These are phyloP conservation scores for Ambrosiella xylebori DNA, from an alignment of 2,329 filamentous ascomycete genomes.

Conservation along the genomic window DNA sequence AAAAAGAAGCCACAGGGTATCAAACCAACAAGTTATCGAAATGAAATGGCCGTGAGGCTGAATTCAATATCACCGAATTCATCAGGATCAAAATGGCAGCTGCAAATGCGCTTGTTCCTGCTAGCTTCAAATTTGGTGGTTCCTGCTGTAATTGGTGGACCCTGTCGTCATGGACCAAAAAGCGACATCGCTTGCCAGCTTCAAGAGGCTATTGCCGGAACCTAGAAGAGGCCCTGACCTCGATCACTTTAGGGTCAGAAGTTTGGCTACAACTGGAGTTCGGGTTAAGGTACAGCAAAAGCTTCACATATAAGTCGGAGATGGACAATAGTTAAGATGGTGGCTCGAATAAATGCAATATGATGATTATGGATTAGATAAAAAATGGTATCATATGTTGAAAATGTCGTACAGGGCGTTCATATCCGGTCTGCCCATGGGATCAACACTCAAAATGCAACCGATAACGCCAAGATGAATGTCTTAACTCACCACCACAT, in stretches of 20 bases:
- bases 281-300: not conserved
- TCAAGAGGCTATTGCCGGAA: slow-evolving; percentile 8
- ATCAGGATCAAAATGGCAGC: not conserved
- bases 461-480: not conserved
- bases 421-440: too few species aligned
- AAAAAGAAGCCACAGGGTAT: not conserved
- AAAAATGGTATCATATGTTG: slow-evolving; percentile 1
- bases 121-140: not conserved
- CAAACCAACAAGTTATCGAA: not conserved
- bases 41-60: not conserved
- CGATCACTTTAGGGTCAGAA: slow-evolving; percentile 6
- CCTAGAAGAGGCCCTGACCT: slow-evolving; percentile 3
- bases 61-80: not conserved
- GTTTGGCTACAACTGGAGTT: slow-evolving; percentile 3
- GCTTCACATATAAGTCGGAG: not conserved
- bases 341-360: not conserved
- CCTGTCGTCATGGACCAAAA: slow-evolving; percentile 10
- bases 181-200: slow-evolving; percentile 12
- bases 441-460: not conserved
- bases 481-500: not conserved
- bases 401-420: not conserved
- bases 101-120: not conserved
- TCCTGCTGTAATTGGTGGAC: not conserved
- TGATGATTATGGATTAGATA: not conserved
- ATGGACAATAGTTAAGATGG: not conserved